phyloP scores from a whole-genome alignment of 208 protist genomes.

The Leishmania amazonensis region DNA sequence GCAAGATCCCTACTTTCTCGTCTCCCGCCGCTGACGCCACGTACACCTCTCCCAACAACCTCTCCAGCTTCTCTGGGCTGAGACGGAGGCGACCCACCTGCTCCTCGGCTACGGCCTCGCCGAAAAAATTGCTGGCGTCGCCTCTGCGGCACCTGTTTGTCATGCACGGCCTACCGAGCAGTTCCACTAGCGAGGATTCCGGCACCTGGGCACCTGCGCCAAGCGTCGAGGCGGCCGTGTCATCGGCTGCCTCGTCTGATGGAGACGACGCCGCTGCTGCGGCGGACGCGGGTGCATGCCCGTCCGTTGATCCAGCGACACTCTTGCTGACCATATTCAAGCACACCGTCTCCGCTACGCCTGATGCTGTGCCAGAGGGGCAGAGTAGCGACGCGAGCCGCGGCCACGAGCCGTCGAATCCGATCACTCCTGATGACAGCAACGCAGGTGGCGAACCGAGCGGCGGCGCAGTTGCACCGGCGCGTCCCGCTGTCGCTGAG shows the following conservation, averaged over 20 bases:
- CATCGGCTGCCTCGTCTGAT: neutral
- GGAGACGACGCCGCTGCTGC: neutral
- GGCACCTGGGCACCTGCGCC: conserved; percentile 6
- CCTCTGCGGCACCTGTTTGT: conserved; percentile 17
- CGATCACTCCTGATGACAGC: neutral
- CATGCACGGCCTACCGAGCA: conserved; percentile 9
- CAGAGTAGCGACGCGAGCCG: neutral
- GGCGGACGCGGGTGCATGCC: neutral
- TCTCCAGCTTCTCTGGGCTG: neutral
- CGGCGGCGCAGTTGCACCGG: neutral
- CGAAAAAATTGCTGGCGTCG: conserved; percentile 2
- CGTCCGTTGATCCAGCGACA: neutral
- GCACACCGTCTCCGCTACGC: neutral
- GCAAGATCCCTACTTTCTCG: neutral
- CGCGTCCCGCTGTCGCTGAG: neutral
- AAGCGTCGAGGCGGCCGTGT: neutral
- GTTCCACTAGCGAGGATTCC: conserved; percentile 16
- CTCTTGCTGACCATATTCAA: neutral
- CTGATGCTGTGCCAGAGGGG: neutral
- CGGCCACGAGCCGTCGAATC: neutral
- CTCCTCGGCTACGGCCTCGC: conserved; percentile 9
- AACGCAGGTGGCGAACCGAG: neutral
- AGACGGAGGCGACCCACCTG: conserved; percentile 5
- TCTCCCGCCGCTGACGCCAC: neutral
- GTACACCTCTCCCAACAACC: neutral